These are phyloP conservation scores for Ophiostoma sp. DNA, from an alignment of 2,329 filamentous ascomycete genomes.

Conservation along the genomic window DNA sequence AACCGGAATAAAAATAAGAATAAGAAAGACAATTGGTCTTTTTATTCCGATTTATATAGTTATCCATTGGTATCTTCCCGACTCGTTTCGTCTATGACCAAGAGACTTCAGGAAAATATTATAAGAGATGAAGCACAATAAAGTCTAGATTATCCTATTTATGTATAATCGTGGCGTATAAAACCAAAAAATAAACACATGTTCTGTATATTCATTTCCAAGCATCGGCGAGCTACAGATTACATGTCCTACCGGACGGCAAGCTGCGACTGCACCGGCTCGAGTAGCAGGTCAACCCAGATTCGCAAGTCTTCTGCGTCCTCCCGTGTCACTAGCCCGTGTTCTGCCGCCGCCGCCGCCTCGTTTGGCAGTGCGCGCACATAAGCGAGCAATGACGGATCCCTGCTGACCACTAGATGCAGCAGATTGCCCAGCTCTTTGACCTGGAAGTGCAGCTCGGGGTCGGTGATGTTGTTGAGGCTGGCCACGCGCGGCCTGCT, in stretches of 20 bases:
- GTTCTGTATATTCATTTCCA: too few species aligned
- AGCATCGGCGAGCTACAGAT: too few species aligned
- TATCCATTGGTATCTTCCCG: too few species aligned
- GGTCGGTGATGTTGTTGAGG: background rate
- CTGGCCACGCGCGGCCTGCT: background rate
- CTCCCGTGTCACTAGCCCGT: background rate
- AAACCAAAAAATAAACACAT: too few species aligned
- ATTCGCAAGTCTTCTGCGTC: background rate
- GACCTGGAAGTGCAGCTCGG: constrained; percentile 26
- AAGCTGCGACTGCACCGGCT: background rate
- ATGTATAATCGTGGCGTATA: too few species aligned
- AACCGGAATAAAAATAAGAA: too few species aligned
- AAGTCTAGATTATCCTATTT: too few species aligned
- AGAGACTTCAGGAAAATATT: too few species aligned
- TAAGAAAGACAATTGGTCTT: too few species aligned
- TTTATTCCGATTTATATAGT: too few species aligned
- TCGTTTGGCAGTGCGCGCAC: background rate
- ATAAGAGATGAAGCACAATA: too few species aligned
- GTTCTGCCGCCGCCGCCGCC: background rate
- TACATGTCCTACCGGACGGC: background rate
- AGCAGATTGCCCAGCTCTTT: constrained; percentile 47
- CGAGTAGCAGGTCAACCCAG: background rate
- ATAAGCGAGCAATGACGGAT: background rate
- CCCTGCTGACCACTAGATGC: constrained; percentile 30
- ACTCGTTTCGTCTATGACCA: too few species aligned